Percentiles rank a stretch among this genome's conserved stretches.
phyloP scores from a whole-genome alignment of 2,329 filamentous ascomycete genomes.

The Cercospora nicotianae region DNA sequence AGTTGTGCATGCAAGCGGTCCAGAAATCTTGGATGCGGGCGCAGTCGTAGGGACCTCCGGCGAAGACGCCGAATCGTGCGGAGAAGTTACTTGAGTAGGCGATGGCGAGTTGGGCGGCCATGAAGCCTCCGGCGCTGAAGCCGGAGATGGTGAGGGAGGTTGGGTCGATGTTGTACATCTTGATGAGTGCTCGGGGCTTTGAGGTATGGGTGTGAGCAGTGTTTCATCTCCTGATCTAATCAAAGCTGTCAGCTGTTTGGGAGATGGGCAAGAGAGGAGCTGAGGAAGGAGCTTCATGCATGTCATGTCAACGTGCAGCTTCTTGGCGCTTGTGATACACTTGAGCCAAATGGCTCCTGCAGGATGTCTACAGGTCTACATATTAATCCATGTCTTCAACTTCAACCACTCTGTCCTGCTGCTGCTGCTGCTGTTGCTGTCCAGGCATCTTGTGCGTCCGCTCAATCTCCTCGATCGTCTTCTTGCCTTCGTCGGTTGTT shows the following conservation, averaged over 20 bases:
- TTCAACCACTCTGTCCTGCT: constrained; percentile 39
- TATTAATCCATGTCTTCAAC: constrained; percentile 44
- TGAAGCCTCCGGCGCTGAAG: constrained; percentile 21
- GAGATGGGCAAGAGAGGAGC: neutral
- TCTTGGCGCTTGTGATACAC: neutral
- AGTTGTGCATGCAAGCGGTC: constrained; percentile 8
- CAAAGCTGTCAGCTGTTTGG: neutral
- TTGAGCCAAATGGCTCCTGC: neutral
- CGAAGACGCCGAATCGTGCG: constrained; percentile 11
- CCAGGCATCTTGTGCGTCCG: constrained; percentile 77
- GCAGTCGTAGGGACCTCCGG: constrained; percentile 20
- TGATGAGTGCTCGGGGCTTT: too few species aligned
- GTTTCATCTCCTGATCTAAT: too few species aligned
- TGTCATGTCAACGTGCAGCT: neutral
- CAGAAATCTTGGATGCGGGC: constrained; percentile 15
- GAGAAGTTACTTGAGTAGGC: constrained; percentile 15
- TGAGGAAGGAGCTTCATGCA: neutral
- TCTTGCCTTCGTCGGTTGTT: constrained; percentile 50
- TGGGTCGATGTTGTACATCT: constrained; percentile 15
- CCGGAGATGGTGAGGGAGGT: constrained; percentile 16
- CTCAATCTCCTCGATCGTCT: constrained; percentile 41
- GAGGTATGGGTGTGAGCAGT: too few species aligned
- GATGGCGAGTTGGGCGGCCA: constrained; percentile 20
- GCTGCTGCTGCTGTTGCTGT: constrained; percentile 51
- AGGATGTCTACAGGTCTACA: neutral